Conservation (phyloP, 139 green algal genomes). For the Deuterostichococcus epilithicus region DNA sequence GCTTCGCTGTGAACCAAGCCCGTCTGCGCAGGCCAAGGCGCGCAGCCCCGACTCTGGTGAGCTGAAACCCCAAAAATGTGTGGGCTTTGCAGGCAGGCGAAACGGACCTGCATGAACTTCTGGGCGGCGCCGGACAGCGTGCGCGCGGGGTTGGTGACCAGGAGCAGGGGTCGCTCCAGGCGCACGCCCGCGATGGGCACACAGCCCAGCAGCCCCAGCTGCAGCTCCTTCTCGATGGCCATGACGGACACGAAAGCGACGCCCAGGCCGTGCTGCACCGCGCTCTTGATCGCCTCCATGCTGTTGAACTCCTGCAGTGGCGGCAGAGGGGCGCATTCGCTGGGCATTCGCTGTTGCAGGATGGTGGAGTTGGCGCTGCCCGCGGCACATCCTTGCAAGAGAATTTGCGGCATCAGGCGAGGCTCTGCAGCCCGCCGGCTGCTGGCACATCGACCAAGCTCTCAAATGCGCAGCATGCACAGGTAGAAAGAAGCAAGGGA, state of each 20-base stretch:
- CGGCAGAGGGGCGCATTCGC: neutral
- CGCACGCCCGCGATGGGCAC: conserved; percentile 14
- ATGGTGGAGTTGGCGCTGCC: too few species aligned
- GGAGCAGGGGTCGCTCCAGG: conserved; percentile 11
- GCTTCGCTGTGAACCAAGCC: too few species aligned
- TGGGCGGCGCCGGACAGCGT: neutral
- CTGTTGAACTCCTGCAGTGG: conserved; percentile 38
- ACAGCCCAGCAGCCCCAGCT: conserved; percentile 26
- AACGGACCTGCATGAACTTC: conserved; percentile 8
- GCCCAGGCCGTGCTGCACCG: conserved; percentile 35
- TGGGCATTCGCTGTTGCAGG: too few species aligned
- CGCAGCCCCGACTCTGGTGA: too few species aligned
- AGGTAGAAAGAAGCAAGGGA: neutral
- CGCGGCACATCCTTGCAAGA: too few species aligned
- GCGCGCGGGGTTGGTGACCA: conserved; percentile 7
- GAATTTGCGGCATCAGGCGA: too few species aligned
- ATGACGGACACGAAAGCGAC: conserved; percentile 31
- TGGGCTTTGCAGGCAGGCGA: too few species aligned
- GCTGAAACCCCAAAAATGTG: too few species aligned
- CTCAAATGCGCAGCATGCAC: neutral
- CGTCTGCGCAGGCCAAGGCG: too few species aligned
- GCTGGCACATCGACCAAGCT: too few species aligned
- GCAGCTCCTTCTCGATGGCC: conserved; percentile 35
- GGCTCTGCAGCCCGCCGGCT: too few species aligned
- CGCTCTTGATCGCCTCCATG: conserved; percentile 48